Evolutionary conservation across 768 basidiomycete species (phyloP).

Genomic region (Termitomyces bulborhizus): DNA sequence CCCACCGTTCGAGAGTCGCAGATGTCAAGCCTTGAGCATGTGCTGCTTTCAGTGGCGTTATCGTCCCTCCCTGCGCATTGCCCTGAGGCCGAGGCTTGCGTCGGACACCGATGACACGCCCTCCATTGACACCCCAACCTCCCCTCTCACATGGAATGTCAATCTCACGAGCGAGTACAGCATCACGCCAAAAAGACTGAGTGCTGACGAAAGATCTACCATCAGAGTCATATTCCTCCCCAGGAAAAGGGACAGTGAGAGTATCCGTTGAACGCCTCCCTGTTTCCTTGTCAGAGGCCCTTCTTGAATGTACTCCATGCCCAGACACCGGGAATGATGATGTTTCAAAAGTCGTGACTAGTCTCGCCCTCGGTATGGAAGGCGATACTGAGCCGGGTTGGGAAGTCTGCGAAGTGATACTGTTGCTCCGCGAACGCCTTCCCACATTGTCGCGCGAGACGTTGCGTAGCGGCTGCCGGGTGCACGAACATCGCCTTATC

Average conservation of each 20-base stretch:
- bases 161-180: slow-evolving; percentile 45
- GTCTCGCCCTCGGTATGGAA: slow-evolving; percentile 38
- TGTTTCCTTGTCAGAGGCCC: slow-evolving; percentile 63
- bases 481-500: slow-evolving; percentile 63
- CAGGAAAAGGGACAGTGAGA: slow-evolving; percentile 37
- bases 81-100: slow-evolving; percentile 47
- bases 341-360: slow-evolving; percentile 42
- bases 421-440: slow-evolving; percentile 59
- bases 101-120: slow-evolving; percentile 63
- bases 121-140: slow-evolving; percentile 61
- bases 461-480: slow-evolving; percentile 38
- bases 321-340: slow-evolving; percentile 73
- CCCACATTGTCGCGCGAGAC: slow-evolving; percentile 41
- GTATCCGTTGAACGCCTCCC: slow-evolving; percentile 44
- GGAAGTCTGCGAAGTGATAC: slow-evolving; percentile 37
- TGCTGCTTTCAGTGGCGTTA: slow-evolving; percentile 3
- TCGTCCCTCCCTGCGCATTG: slow-evolving; percentile 21
- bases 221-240: slow-evolving; percentile 34
- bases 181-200: slow-evolving; percentile 50
- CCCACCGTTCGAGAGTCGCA: slow-evolving; percentile 75
- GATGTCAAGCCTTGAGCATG: slow-evolving; percentile 44
- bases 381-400: slow-evolving; percentile 40
- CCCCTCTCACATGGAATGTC: slow-evolving; percentile 70
- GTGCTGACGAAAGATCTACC: slow-evolving; percentile 30
- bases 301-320: slow-evolving; percentile 71